These are phyloP conservation scores for Ascochyta lentis DNA, from an alignment of 2,329 filamentous ascomycete species.

Conservation along the genomic window DNA sequence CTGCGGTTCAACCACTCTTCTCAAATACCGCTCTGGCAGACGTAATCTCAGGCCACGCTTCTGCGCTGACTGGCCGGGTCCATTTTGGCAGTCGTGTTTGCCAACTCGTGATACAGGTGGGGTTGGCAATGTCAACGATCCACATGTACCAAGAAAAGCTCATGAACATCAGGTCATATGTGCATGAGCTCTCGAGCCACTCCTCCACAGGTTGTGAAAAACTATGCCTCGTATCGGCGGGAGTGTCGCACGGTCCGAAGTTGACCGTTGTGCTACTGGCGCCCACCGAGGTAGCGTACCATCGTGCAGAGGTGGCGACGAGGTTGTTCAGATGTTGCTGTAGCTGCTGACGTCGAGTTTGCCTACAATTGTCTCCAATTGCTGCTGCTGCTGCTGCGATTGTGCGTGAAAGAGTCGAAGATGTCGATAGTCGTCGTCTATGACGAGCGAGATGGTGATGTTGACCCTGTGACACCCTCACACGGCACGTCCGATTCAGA, in stretches of 20 bases:
- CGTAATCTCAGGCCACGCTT: background rate
- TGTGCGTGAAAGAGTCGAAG: background rate
- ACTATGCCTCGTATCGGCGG: background rate
- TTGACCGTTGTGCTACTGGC: constrained; percentile 27
- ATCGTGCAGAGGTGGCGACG: background rate
- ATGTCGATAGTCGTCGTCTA: background rate
- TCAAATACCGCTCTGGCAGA: background rate
- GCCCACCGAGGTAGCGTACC: constrained; percentile 26
- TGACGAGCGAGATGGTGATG: constrained; percentile 4
- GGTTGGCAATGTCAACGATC: constrained; percentile 2
- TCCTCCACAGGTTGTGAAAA: background rate
- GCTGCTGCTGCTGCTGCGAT: background rate
- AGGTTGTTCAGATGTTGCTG: constrained; percentile 6
- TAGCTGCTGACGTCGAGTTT: background rate
- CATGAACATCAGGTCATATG: constrained; percentile 4
- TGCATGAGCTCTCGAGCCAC: constrained; percentile 1
- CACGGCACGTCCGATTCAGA: constrained; percentile 27
- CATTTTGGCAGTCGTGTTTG: background rate
- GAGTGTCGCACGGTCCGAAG: constrained; percentile 15
- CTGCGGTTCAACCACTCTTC: background rate
- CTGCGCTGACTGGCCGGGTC: background rate
- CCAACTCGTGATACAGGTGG: background rate
- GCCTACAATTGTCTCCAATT: background rate
- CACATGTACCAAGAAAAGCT: constrained; percentile 5
- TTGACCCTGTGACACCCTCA: constrained; percentile 17